phyloP scores from a whole-genome alignment of 2,329 filamentous ascomycete species.

The Penicillium fuscoglaucum region DNA sequence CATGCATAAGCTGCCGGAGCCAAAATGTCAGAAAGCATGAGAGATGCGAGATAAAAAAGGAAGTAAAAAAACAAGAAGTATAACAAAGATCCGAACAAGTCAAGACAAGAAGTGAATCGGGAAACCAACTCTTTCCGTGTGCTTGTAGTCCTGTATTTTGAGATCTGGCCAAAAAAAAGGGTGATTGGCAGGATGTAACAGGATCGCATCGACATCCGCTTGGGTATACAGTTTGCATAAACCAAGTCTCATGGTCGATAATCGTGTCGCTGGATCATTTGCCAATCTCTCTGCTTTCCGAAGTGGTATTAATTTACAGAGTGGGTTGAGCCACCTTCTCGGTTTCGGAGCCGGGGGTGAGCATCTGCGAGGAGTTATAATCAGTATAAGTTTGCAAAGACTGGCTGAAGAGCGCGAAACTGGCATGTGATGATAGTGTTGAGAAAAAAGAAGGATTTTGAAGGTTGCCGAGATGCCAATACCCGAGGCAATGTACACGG shows the following conservation, averaged over 20 bases:
- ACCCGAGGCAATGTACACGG: conserved; percentile 7
- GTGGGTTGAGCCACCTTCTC: conserved; percentile 36
- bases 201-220: neutral
- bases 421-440: neutral
- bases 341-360: conserved; percentile 40
- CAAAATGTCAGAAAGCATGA: conserved; percentile 29
- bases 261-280: conserved; percentile 17
- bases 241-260: conserved; percentile 6
- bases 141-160: neutral
- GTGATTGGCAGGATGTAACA: neutral
- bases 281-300: conserved; percentile 23
- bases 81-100: conserved; percentile 3
- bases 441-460: neutral
- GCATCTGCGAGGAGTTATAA: conserved; percentile 35
- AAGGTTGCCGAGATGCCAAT: neutral
- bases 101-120: neutral
- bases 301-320: conserved; percentile 37
- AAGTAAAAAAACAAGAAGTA: conserved; percentile 7
- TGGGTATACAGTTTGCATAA: conserved; percentile 1
- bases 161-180: conserved; percentile 1
- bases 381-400: conserved; percentile 14
- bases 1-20: conserved; percentile 37
- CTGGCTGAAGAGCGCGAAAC: neutral
- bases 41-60: conserved; percentile 23
- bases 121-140: neutral